Evolutionary conservation across 2,329 filamentous ascomycete genomes (phyloP).

Genomic region (Fusarium sp.): DNA sequence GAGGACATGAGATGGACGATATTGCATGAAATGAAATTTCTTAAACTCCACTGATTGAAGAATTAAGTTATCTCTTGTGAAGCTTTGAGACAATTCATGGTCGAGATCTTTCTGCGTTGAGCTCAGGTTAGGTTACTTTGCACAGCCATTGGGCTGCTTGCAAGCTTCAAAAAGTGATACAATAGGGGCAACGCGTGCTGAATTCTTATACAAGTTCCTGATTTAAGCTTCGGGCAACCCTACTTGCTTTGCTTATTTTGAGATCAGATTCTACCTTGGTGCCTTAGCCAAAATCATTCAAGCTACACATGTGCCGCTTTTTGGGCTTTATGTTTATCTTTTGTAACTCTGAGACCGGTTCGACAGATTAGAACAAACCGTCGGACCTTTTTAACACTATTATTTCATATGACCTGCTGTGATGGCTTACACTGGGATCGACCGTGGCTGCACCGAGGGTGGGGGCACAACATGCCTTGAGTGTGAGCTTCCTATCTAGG

Average conservation of each 20-base stretch:
- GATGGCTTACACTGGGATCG: slow-evolving; percentile 29
- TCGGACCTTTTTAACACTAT: slow-evolving; percentile 13
- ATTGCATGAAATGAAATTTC: background rate
- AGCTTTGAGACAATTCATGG: background rate
- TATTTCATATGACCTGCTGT: slow-evolving; percentile 27
- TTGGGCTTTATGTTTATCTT: background rate
- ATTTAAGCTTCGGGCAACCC: no score
- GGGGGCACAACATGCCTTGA: slow-evolving; percentile 33
- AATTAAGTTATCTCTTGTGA: background rate
- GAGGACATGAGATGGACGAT: background rate
- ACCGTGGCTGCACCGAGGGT: slow-evolving; percentile 37
- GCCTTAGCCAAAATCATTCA: no score
- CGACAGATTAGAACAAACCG: background rate
- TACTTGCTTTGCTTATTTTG: no score
- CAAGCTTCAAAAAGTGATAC: background rate
- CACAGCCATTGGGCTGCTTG: background rate
- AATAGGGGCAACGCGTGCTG: background rate
- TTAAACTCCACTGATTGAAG: background rate
- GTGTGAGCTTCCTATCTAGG: slow-evolving; percentile 11
- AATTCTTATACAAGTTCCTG: background rate
- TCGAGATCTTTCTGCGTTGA: background rate
- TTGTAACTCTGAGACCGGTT: background rate
- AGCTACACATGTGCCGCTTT: background rate
- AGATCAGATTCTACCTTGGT: no score
- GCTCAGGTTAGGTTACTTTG: background rate